Percentiles rank a stretch among this genome's conserved stretches.
phyloP scores from a whole-genome alignment of 306 rosid genomes.

The Cicer cuneatum region DNA sequence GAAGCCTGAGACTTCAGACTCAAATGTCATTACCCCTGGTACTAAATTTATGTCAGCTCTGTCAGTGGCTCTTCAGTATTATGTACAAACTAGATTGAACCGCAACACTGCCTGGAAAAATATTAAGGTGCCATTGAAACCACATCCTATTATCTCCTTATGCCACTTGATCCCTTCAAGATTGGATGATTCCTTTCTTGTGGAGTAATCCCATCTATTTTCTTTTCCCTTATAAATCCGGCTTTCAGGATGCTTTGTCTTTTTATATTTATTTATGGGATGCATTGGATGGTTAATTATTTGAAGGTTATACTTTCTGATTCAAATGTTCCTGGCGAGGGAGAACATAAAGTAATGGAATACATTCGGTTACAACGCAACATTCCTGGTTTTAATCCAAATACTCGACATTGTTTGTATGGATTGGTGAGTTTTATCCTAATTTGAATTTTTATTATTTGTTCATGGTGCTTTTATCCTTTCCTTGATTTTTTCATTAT shows the following conservation, averaged over 20 bases:
- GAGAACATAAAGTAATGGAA: conserved; percentile 92
- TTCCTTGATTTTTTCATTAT: conserved; percentile 13
- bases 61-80: conserved; percentile 91
- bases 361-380: conserved; percentile 83
- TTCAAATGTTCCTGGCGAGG: conserved; percentile 96
- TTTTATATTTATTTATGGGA: conserved; percentile 61
- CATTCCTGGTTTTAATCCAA: conserved; percentile 84
- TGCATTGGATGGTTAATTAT: conserved; percentile 68
- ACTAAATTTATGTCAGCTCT: conserved; percentile 90
- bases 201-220: conserved; percentile 63
- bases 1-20: conserved; percentile 80
- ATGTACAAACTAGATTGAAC: conserved; percentile 80
- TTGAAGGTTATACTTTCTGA: conserved; percentile 99
- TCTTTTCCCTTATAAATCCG: conserved; percentile 44
- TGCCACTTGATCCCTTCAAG: conserved; percentile 52
- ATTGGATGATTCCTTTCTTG: conserved; percentile 58
- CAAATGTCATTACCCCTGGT: conserved; percentile 96
- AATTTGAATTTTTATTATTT: conserved; percentile 37
- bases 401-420: conserved; percentile 85
- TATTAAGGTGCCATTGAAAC: conserved; percentile 69
- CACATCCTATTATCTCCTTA: conserved; percentile 37
- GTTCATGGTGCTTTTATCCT: conserved; percentile 6
- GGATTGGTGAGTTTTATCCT: conserved; percentile 79
- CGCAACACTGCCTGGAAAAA: conserved; percentile 74
- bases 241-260: conserved; percentile 64